A percentile compares a stretch with the other conserved stretches of the same genome.
Conservation (phyloP, 1,139 yeast genomes). For the Yamadazyma dendronema region DNA sequence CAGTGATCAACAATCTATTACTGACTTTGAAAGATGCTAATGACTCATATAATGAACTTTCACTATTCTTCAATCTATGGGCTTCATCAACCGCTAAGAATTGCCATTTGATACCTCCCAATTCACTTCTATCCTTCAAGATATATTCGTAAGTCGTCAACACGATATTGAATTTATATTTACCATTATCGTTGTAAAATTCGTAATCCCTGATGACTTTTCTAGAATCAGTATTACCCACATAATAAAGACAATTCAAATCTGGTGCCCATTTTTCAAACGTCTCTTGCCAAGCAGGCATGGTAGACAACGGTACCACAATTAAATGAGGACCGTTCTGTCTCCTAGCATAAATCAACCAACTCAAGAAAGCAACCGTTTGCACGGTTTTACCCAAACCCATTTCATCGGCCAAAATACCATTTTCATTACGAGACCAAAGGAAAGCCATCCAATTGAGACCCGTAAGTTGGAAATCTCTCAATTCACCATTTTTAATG, state of each 20-base stretch:
- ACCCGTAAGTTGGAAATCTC: constrained; percentile 98
- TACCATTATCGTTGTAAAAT: constrained; percentile 55
- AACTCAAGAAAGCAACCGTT: constrained; percentile 89
- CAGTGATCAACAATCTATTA: constrained; percentile 88
- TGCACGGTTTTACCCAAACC: constrained; percentile 98
- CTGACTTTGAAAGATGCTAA: constrained; percentile 77
- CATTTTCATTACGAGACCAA: constrained; percentile 97
- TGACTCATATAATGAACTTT: constrained; percentile 88
- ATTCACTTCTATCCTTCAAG: constrained; percentile 76
- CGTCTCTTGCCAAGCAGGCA: constrained; percentile 99
- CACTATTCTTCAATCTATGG: constrained; percentile 92
- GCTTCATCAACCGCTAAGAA: constrained; percentile 98
- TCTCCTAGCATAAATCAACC: constrained; percentile 91
- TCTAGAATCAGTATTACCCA: constrained; percentile 90
- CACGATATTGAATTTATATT: constrained; percentile 83
- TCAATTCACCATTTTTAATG: constrained; percentile 85
- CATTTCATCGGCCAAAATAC: constrained; percentile 98
- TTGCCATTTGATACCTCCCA: constrained; percentile 90
- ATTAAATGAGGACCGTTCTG: constrained; percentile 96
- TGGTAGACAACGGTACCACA: constrained; percentile 93
- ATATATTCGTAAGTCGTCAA: constrained; percentile 95
- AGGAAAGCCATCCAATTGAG: constrained; percentile 99
- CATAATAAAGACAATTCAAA: constrained; percentile 83
- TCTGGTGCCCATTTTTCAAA: constrained; percentile 98
- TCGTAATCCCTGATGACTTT: constrained; percentile 81